Conservation (phyloP, 768 basidiomycete species). For the Suillus cothurnatus region DNA sequence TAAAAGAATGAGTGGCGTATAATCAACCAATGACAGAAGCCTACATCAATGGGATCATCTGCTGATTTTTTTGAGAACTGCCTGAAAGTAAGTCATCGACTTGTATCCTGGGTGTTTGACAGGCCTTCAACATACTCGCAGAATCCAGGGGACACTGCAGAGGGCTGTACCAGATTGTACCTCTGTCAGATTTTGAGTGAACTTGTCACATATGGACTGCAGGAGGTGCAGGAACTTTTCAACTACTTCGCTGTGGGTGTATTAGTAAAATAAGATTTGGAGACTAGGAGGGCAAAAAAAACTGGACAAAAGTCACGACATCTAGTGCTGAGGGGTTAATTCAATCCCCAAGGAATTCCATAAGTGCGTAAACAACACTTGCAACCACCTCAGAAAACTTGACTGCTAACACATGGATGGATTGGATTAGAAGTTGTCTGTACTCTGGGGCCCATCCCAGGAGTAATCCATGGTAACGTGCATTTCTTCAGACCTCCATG, state of each 20-base stretch:
- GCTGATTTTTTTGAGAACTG: constrained; percentile 93
- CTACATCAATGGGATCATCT: constrained; percentile 76
- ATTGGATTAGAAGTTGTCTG: constrained; percentile 93
- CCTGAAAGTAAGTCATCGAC: constrained; percentile 90
- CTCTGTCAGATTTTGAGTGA: constrained; percentile 73
- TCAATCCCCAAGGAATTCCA: constrained; percentile 88
- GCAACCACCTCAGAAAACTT: constrained; percentile 96
- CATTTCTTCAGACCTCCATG: constrained; percentile 92
- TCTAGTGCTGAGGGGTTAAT: not conserved
- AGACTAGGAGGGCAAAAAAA: not conserved
- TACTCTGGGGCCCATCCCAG: constrained; percentile 80
- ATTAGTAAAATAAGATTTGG: not conserved
- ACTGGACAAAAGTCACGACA: not conserved
- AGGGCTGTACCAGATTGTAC: constrained; percentile 98
- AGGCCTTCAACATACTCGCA: constrained; percentile 39
- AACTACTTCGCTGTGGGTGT: constrained; percentile 75
- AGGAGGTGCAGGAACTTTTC: constrained; percentile 95
- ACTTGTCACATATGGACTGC: constrained; percentile 77
- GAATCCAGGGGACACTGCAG: constrained; percentile 95
- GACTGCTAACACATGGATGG: constrained; percentile 94
- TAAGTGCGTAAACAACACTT: constrained; percentile 88
- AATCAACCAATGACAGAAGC: constrained; percentile 11
- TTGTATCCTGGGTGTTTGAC: constrained; percentile 64
- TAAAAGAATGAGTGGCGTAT: not conserved
- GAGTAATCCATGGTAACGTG: not conserved